Evolutionary conservation across 2,329 filamentous ascomycete genomes (phyloP).

Genomic region (Alternaria sp.): DNA sequence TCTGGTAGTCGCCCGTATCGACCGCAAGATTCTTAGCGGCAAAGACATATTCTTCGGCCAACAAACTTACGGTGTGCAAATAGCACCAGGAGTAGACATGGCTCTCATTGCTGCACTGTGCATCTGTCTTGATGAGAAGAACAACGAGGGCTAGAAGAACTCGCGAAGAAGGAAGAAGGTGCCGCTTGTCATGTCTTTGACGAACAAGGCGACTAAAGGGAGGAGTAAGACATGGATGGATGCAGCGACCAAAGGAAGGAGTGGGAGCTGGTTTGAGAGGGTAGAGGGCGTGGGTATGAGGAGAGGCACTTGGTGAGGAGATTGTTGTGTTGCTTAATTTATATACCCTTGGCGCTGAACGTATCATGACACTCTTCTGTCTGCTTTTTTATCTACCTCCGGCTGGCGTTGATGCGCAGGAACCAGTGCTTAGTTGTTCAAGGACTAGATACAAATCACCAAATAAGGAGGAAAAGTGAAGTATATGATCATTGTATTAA

Average conservation of each 20-base stretch:
- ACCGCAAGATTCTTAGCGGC: slow-evolving; percentile 66
- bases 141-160: slow-evolving; percentile 22
- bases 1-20: slow-evolving; percentile 65
- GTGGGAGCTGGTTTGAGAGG: not conserved
- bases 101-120: slow-evolving; percentile 72
- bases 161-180: not conserved
- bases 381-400: not conserved
- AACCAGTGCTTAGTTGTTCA: not conserved
- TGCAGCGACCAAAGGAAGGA: not conserved
- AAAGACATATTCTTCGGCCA: slow-evolving; percentile 67
- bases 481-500: slow-evolving; percentile 2
- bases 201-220: not conserved
- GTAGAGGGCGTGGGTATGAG: not conserved
- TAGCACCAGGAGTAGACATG: slow-evolving; percentile 73
- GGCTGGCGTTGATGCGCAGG: not conserved
- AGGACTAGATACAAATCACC: not conserved
- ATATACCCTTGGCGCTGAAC: not conserved
- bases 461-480: not conserved
- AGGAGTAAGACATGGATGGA: not conserved
- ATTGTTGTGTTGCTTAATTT: not conserved
- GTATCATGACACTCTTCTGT: not conserved
- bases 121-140: slow-evolving; percentile 70
- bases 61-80: slow-evolving; percentile 71
- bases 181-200: not conserved
- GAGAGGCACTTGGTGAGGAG: not conserved